phyloP scores from a whole-genome alignment of 116 monocot genomes.

The Iris pallida region DNA sequence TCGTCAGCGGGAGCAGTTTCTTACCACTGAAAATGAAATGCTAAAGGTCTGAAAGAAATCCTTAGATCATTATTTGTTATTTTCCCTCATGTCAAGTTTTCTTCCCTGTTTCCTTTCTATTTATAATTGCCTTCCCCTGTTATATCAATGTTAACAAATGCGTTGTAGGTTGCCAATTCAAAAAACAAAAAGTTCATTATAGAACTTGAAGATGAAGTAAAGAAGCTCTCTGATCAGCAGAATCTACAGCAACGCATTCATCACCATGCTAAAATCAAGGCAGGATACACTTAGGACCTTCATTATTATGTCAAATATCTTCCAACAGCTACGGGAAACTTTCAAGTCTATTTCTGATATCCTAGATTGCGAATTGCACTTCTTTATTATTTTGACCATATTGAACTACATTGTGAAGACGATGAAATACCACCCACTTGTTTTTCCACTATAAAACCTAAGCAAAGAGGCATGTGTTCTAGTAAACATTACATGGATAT shows the following conservation, averaged over 20 bases:
- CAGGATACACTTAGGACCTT: background rate
- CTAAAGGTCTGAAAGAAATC: slow-evolving; percentile 48
- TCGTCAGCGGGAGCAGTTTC: slow-evolving; percentile 40
- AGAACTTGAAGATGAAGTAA: slow-evolving; percentile 75
- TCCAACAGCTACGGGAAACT: background rate
- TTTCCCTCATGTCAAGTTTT: background rate
- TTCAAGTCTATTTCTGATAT: too few relatives aligned
- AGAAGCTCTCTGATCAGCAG: slow-evolving; percentile 44
- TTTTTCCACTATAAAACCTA: too few relatives aligned
- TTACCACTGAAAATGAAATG: slow-evolving; percentile 70
- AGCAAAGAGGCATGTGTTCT: too few relatives aligned
- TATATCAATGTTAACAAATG: background rate
- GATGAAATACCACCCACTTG: too few relatives aligned
- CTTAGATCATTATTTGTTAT: background rate
- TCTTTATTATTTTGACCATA: too few relatives aligned
- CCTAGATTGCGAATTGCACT: too few relatives aligned
- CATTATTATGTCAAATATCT: background rate
- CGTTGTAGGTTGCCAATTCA: slow-evolving; percentile 52
- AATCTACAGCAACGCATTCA: slow-evolving; percentile 74
- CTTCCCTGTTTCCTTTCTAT: background rate
- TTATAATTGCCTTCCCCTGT: background rate
- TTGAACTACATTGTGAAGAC: too few relatives aligned
- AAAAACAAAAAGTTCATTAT: slow-evolving; percentile 57
- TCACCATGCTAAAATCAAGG: slow-evolving; percentile 85
- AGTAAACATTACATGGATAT: too few relatives aligned